Evolutionary conservation across 2,329 filamentous ascomycete species (phyloP), one percentile per base, ranked within the genome.

Genomic region (Ramularia endophylla): DNA sequence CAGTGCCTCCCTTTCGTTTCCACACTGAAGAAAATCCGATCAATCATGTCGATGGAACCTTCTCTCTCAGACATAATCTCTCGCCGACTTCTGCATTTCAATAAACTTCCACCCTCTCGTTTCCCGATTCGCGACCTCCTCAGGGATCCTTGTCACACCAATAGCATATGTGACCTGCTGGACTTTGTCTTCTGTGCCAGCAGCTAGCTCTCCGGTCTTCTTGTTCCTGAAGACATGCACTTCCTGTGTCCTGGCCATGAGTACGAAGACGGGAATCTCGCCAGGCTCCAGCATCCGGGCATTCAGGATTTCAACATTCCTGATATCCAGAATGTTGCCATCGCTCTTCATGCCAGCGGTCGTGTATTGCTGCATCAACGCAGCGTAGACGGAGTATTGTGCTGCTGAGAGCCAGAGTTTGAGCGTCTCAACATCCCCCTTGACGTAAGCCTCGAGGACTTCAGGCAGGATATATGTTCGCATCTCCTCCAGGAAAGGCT

Each of bases 131-230:
- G 83, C 90, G 54, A 97, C 90, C 55, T 98, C 92, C 62, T 98
- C 92, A 2, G 92, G 83, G 46, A 94, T 81, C 52, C 92, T 77
- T 3, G 92, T 98, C 46, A 98, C 85, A 56, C 92, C 92, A 55
- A 98, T 97, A 50, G 90, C 92, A 61, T 98, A 98, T 2, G 92
- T 97, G 53, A 98, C 92, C 54, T 95, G 81, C 68, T 98, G 92
- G 17, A 98, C 92, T 70, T 89, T 94, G 68, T 98, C 92, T 67
- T 98, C 92, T 88, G 95, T 97, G 31, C 92, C 92, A 9, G 90
- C 90, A 3, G 90, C 89, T 35, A 98, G 78, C 65, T 95, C 75
- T 50, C 83, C 83, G 1, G 83, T 83, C 75, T 98, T 97, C 44
- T 83, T 81, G 52, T 97, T 94, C 48, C 85, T 80, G 71, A 95